Conservation (phyloP, 345 rosid genomes). For the Linum usitatissimum region DNA sequence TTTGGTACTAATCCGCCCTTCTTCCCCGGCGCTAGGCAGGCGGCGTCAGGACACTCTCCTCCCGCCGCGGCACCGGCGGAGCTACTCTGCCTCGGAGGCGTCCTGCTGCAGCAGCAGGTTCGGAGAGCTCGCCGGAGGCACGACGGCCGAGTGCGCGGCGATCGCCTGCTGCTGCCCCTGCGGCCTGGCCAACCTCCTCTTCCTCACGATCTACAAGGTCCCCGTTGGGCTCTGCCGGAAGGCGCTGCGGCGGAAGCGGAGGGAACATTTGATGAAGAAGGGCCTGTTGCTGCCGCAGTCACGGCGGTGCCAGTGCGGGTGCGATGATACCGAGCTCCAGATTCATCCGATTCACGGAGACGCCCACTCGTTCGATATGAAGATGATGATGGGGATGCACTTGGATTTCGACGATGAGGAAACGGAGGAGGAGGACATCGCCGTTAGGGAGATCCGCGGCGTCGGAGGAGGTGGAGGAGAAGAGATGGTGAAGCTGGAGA, state of each 20-base stretch:
- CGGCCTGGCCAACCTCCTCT: conserved; percentile 25
- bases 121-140: conserved; percentile 33
- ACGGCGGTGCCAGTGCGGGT: conserved; percentile 13
- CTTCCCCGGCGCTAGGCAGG: neutral
- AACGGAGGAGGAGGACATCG: conserved; percentile 10
- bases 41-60: neutral
- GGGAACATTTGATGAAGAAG: conserved; percentile 24
- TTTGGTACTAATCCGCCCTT: neutral
- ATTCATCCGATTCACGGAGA: conserved; percentile 12
- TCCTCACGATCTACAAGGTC: conserved; percentile 26
- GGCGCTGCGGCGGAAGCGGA: conserved; percentile 24
- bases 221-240: conserved; percentile 35
- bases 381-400: neutral
- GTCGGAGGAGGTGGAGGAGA: neutral
- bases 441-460: neutral
- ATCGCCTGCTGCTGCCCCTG: conserved; percentile 40
- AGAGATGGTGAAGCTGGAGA: conserved; percentile 26
- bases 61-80: conserved; percentile 8
- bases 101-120: conserved; percentile 12
- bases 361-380: conserved; percentile 2
- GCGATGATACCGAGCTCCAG: conserved; percentile 22
- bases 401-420: neutral
- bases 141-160: conserved; percentile 42
- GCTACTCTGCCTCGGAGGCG: conserved; percentile 8
- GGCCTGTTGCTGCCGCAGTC: conserved; percentile 20